A percentile compares a stretch with the other conserved stretches of the same genome.
These are phyloP conservation scores for Salix caprea DNA, from an alignment of 345 rosid genomes.

Conservation along the genomic window DNA sequence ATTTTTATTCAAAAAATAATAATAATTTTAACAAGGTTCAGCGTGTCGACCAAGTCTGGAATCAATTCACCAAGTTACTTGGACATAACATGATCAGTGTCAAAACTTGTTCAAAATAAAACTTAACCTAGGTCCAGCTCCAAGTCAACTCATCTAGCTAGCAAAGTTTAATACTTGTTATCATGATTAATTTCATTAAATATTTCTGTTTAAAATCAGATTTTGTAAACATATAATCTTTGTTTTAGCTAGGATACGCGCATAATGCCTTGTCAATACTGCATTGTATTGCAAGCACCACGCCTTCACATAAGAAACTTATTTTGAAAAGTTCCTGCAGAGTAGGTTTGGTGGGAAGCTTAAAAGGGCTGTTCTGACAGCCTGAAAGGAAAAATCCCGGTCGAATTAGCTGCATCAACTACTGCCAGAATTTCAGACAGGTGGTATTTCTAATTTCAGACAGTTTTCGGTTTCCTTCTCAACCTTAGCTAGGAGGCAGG, in stretches of 20 bases:
- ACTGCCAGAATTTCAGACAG: neutral
- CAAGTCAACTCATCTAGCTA: too few relatives aligned
- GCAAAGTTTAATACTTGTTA: too few relatives aligned
- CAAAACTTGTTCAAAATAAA: too few relatives aligned
- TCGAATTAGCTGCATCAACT: neutral
- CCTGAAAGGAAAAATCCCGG: neutral
- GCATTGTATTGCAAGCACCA: neutral
- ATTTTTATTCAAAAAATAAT: too few relatives aligned
- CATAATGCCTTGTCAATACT: neutral
- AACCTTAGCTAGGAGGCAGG: neutral
- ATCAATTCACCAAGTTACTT: too few relatives aligned
- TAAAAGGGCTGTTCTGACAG: neutral
- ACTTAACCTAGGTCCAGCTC: too few relatives aligned
- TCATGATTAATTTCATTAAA: too few relatives aligned
- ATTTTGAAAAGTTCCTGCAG: neutral
- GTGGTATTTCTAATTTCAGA: neutral
- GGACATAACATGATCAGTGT: too few relatives aligned
- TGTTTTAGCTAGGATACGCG: neutral
- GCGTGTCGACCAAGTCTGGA: fast-evolving
- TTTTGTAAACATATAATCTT: neutral
- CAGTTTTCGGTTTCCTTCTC: neutral
- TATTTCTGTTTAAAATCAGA: neutral
- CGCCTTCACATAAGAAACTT: neutral
- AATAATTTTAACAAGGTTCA: too few relatives aligned
- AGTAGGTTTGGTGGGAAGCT: neutral